Percentiles rank a stretch among this genome's conserved stretches.
These are phyloP conservation scores for Kockiozyma suomiensis DNA, from an alignment of 805 yeast genomes.

Conservation along the genomic window DNA sequence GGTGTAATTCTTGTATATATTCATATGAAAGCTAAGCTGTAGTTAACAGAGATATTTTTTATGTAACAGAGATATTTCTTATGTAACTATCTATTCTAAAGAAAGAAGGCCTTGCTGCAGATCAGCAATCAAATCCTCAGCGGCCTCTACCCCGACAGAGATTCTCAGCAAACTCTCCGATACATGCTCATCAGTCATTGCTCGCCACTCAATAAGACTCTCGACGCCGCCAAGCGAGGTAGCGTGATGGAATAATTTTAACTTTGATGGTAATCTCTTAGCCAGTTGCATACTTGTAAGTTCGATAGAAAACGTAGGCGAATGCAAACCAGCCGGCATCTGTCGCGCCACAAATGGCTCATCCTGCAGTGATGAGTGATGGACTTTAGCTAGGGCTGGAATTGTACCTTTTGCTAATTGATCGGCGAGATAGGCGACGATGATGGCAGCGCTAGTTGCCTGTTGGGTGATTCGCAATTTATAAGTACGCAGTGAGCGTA, in stretches of 20 bases:
- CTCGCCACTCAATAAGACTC: slow-evolving; percentile 88
- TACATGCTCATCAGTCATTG: slow-evolving; percentile 64
- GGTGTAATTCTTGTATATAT: slow-evolving; percentile 18
- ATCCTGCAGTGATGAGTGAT: slow-evolving; percentile 76
- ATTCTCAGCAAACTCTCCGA: slow-evolving; percentile 65
- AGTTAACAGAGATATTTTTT: no score
- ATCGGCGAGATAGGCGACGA: slow-evolving; percentile 62
- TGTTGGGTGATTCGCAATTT: slow-evolving; percentile 73
- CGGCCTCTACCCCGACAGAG: slow-evolving; percentile 78
- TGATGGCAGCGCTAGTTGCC: slow-evolving; percentile 58
- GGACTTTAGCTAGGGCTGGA: slow-evolving; percentile 54
- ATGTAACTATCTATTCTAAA: not conserved
- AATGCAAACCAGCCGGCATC: slow-evolving; percentile 57
- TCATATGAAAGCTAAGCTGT: not conserved
- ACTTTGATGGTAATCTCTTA: slow-evolving; percentile 60
- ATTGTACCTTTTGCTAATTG: slow-evolving; percentile 48
- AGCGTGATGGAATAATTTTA: slow-evolving; percentile 81
- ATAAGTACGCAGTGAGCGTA: slow-evolving; percentile 80
- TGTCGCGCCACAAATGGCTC: slow-evolving; percentile 70
- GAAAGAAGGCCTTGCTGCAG: slow-evolving; percentile 41
- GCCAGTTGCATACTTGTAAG: slow-evolving; percentile 59
- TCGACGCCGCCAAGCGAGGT: slow-evolving; percentile 94
- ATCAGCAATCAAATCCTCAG: slow-evolving; percentile 75
- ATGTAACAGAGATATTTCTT: no score
- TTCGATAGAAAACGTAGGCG: slow-evolving; percentile 76